Evolutionary conservation across 352 stramenopile genomes (phyloP).

Genomic region (Thalassiosira hispida): DNA sequence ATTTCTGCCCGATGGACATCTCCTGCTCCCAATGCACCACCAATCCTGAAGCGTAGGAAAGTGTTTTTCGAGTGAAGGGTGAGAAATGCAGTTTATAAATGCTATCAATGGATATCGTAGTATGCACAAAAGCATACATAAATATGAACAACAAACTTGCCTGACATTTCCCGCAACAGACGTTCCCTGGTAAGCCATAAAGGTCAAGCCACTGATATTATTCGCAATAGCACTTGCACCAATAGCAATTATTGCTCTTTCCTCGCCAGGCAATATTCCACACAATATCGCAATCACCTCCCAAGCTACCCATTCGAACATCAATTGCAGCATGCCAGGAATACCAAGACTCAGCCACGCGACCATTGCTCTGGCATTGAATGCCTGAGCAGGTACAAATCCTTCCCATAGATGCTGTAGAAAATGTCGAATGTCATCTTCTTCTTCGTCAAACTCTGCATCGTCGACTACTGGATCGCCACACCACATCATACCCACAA

Average conservation of each 20-base stretch:
- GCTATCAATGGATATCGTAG: too few species aligned
- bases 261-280: constrained; percentile 77
- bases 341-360: constrained; percentile 87
- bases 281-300: constrained; percentile 78
- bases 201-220: constrained; percentile 84
- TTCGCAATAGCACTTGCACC: constrained; percentile 88
- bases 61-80: too few species aligned
- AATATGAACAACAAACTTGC: too few species aligned
- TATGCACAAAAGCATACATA: too few species aligned
- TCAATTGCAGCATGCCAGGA: constrained; percentile 87
- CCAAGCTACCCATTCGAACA: constrained; percentile 86
- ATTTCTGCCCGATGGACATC: constrained; percentile 84
- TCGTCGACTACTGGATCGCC: constrained; percentile 33
- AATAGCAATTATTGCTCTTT: constrained; percentile 80
- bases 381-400: constrained; percentile 82
- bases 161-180: constrained; percentile 85
- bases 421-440: constrained; percentile 7
- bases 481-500: constrained; percentile 18
- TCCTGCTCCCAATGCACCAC: constrained; percentile 87
- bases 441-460: too few species aligned
- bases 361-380: constrained; percentile 72
- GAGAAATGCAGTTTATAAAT: too few species aligned
- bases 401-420: constrained; percentile 87
- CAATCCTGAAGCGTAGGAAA: constrained; percentile 55
- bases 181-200: constrained; percentile 83